Evolutionary conservation across 768 basidiomycete genomes (phyloP).

Genomic region (Suillus fuscotomentosus): DNA sequence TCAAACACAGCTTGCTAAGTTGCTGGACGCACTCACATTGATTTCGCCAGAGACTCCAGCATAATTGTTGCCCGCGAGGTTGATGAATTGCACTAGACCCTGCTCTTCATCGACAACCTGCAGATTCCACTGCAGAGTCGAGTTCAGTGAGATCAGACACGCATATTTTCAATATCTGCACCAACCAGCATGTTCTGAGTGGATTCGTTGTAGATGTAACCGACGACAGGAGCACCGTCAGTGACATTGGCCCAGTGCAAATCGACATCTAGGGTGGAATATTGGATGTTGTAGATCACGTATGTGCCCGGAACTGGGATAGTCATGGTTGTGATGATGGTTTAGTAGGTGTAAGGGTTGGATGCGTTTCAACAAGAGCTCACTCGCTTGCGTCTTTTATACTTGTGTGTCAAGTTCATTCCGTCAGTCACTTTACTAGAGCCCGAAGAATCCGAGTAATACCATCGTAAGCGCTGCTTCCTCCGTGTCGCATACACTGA

Average conservation of each 20-base stretch:
- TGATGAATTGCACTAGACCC: not conserved
- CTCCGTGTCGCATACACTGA: not conserved
- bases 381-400: not conserved
- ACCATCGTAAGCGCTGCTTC: not conserved
- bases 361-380: not conserved
- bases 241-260: not conserved
- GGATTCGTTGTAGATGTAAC: not conserved
- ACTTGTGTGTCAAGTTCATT: not conserved
- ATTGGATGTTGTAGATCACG: conserved; percentile 1
- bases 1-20: not conserved
- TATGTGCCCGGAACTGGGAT: not conserved
- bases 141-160: not conserved
- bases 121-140: not conserved
- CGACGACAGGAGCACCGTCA: not conserved
- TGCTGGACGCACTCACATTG: not conserved
- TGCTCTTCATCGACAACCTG: not conserved
- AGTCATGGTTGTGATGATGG: not conserved
- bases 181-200: not conserved
- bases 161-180: not conserved
- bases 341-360: not conserved
- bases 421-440: not conserved
- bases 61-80: not conserved
- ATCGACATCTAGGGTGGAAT: not conserved
- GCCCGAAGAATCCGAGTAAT: not conserved
- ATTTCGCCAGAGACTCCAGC: not conserved